A percentile compares a stretch with the other conserved stretches of the same genome.
phyloP scores from a whole-genome alignment of 2,329 filamentous ascomycete species.

The Fusarium citri region DNA sequence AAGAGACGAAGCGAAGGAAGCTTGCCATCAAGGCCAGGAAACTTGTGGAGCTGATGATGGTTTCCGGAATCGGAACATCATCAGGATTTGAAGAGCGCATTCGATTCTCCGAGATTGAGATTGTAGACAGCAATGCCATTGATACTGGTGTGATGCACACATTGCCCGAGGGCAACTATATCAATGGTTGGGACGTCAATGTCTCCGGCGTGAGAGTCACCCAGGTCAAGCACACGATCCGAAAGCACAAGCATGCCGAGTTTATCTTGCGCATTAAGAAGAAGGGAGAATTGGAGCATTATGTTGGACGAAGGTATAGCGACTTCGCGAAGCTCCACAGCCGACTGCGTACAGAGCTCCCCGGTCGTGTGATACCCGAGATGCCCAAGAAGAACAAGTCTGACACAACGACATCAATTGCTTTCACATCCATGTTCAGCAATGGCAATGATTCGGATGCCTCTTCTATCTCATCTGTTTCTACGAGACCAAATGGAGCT shows the following conservation, averaged over 20 bases:
- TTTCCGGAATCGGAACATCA: conserved; percentile 93
- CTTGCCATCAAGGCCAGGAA: conserved; percentile 94
- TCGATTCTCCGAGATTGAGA: conserved; percentile 95
- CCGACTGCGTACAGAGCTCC: conserved; percentile 83
- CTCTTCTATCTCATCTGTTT: conserved; percentile 84
- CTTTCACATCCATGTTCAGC: conserved; percentile 64
- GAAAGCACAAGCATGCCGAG: conserved; percentile 93
- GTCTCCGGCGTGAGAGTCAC: conserved; percentile 88
- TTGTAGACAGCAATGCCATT: conserved; percentile 92
- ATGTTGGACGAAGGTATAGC: conserved; percentile 86
- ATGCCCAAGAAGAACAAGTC: conserved; percentile 93
- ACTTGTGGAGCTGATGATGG: conserved; percentile 99
- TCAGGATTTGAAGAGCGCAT: conserved; percentile 98
- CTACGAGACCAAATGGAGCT: conserved; percentile 64
- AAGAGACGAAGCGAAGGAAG: conserved; percentile 95
- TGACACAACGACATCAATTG: conserved; percentile 72
- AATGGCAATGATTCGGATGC: conserved; percentile 77
- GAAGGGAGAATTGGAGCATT: conserved; percentile 78
- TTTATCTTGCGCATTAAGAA: conserved; percentile 89
- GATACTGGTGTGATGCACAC: conserved; percentile 89
- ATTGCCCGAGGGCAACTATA: conserved; percentile 87
- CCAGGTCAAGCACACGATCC: conserved; percentile 84
- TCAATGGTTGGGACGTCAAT: conserved; percentile 96
- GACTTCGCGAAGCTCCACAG: conserved; percentile 87
- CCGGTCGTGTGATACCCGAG: conserved; percentile 87